Percentiles rank a stretch among this genome's conserved stretches.
phyloP scores from a whole-genome alignment of 1,284 basidiomycete species.

The Hortiboletus rubellus region DNA sequence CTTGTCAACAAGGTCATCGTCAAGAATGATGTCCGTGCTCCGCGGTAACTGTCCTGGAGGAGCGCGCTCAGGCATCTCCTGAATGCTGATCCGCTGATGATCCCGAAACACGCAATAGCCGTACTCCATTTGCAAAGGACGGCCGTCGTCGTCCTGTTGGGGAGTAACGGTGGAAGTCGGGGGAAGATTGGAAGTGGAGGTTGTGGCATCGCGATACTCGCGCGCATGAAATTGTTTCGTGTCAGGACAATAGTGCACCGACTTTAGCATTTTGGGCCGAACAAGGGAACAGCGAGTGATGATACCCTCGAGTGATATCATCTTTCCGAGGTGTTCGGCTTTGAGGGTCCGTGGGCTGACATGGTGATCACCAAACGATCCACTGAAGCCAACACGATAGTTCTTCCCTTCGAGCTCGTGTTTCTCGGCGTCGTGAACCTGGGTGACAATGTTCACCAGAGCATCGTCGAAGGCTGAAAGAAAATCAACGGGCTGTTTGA shows the following conservation, averaged over 20 bases:
- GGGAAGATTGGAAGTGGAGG: slow-evolving; percentile 80
- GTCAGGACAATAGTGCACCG: slow-evolving; percentile 91
- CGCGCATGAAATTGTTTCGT: slow-evolving; percentile 86
- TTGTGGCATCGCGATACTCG: slow-evolving; percentile 92
- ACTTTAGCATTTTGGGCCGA: slow-evolving; percentile 97
- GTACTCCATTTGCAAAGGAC: slow-evolving; percentile 88
- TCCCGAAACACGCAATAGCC: slow-evolving; percentile 93
- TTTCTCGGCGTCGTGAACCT: slow-evolving; percentile 78
- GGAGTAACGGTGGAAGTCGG: slow-evolving; percentile 92
- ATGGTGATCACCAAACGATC: slow-evolving; percentile 99
- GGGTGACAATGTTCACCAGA: slow-evolving; percentile 72
- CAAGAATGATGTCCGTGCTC: slow-evolving; percentile 93
- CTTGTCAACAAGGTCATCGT: slow-evolving; percentile 95
- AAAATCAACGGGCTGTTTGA: slow-evolving; percentile 87
- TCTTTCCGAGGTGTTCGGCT: slow-evolving; percentile 87
- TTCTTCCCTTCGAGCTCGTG: slow-evolving; percentile 79
- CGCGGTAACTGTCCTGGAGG: slow-evolving; percentile 96
- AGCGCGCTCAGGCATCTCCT: slow-evolving; percentile 99
- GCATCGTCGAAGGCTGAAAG: slow-evolving; percentile 94
- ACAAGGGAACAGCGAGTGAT: slow-evolving; percentile 98
- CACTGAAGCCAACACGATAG: slow-evolving; percentile 91
- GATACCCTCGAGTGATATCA: slow-evolving; percentile 98
- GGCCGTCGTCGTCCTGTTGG: slow-evolving; percentile 88
- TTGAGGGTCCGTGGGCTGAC: slow-evolving; percentile 93
- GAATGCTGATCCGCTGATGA: slow-evolving; percentile 96